Evolutionary conservation across 495 filamentous ascomycete genomes (phyloP), one percentile per base, ranked within the genome.

Genomic region (Lasiosphaeris hirsuta): DNA sequence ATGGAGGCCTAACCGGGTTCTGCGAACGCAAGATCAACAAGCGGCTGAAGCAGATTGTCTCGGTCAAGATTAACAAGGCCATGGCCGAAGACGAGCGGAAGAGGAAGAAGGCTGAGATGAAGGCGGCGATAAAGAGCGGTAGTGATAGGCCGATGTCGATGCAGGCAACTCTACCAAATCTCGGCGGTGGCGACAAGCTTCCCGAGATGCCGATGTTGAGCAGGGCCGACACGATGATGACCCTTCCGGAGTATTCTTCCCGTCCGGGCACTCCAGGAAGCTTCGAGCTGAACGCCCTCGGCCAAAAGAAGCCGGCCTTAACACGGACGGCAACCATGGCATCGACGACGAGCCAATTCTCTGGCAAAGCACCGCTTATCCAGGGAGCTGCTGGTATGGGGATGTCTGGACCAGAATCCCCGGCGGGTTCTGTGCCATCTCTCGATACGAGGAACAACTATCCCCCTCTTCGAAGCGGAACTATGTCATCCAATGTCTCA

Each of bases 11-110:
- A 17, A 81, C 82, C 10, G 84, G 84, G 11, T 98, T 95, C 73
- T 97, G 93, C 67, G 85, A 89, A 56, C 84, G 91, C 13, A 96
- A 96, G 75, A 85, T 96, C 67, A 91, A 95, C 65, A 84, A 78
- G 42, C 79, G 91, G 53, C 76, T 98, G 60, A 86, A 83, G 55
- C 80, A 84, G 49, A 94, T 98, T 59, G 91, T 97, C 4, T 77
- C 80, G 13, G 78, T 74, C 57, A 96, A 92, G 71, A 86, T 95
- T 63, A 87, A 89, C 67, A 93, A 91, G 70, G 93, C 90, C 0
- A 68, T 97, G 44, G 85, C 84, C 35, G 89, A 90, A 57, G 88
- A 93, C 17, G 81, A 86, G 53, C 64, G 66, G 15, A 83, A 70
- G 65, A 77, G 71, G 61, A 82, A 69, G 53, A 79, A 75, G 67